phyloP scores from a whole-genome alignment of 2,329 filamentous ascomycete species.

The Alternaria sp. region DNA sequence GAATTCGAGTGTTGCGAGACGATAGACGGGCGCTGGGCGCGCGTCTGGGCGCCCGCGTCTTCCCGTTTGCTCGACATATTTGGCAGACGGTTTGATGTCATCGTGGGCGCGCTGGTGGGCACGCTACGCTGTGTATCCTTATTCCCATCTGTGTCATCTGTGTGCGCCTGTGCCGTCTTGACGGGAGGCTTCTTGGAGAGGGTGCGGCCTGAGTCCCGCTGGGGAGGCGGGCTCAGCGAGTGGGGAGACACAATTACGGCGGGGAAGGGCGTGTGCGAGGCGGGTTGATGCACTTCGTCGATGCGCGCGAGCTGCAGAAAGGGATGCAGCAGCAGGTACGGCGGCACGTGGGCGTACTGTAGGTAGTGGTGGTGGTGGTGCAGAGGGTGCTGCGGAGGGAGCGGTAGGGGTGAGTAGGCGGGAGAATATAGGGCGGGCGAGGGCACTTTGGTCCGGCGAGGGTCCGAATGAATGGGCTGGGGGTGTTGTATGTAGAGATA shows the following conservation, averaged over 20 bases:
- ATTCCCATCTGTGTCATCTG: constrained; percentile 51
- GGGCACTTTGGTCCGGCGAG: constrained; percentile 22
- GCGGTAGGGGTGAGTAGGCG: constrained; percentile 18
- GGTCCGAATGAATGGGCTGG: constrained; percentile 25
- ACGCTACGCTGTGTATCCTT: constrained; percentile 41
- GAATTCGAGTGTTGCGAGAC: constrained; percentile 80
- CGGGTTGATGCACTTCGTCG: constrained; percentile 36
- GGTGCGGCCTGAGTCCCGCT: constrained; percentile 44
- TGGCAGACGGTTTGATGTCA: constrained; percentile 47
- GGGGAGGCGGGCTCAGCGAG: constrained; percentile 43
- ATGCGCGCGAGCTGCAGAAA: constrained; percentile 41
- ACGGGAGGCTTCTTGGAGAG: constrained; percentile 42
- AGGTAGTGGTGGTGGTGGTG: constrained; percentile 8
- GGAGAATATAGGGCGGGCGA: constrained; percentile 20
- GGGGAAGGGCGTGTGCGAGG: constrained; percentile 33
- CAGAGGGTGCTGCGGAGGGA: constrained; percentile 13
- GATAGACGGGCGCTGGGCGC: constrained; percentile 58
- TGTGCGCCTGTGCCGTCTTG: constrained; percentile 40
- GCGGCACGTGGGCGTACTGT: constrained; percentile 23
- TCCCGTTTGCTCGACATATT: constrained; percentile 42
- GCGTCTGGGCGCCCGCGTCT: constrained; percentile 32
- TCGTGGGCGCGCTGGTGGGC: constrained; percentile 48
- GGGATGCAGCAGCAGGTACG: constrained; percentile 39
- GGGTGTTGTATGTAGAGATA: constrained; percentile 39
- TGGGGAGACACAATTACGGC: constrained; percentile 54